Evolutionary conservation across 345 rosid species (phyloP), one percentile per base, ranked within the genome.

Genomic region (Boechera divaricarpa): DNA sequence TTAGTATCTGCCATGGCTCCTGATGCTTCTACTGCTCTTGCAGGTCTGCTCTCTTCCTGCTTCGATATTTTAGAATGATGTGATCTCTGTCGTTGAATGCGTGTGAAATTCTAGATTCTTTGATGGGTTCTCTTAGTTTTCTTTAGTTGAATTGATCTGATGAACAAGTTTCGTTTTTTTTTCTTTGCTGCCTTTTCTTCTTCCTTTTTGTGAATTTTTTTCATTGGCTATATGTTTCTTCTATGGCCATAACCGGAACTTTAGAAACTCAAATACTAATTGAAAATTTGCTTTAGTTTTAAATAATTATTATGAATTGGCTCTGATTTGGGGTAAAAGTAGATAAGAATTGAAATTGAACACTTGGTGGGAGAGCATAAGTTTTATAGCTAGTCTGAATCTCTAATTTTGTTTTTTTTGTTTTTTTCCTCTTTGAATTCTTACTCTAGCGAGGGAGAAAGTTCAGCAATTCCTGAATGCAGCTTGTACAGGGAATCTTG

Each of bases 11-110:
- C 67, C 65, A 93, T 94, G 98, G 91, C 93, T 29, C 73, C 87
- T 24, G 94, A 91, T 67, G 98, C 94, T 73, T 79, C 97, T 77
- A 77, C 82, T 67, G 97, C 98, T 28, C 93, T 91, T 67, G 91
- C 90, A 79, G 97, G 98, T 91, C 24, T 65, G 29, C 36, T 53
- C 62, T 68, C 70, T 81, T 55, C 77, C 80, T 61, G 12, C 67
- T 66, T 35, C 5, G 54, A 4, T 51, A 31, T 58, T 32, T 62
- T n/a, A 53, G 16, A 57, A n/a, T 24, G 41, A 56, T 59, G 21
- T 36, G 18, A 10, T 61, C 39, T 82, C 49, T 31, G 24, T 36
- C 44, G 51, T 63, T 52, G 15, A 57, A 52, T 59, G 36, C 38
- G 13, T 41, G 18, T 31, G 41, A 47, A 21, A 58, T 5, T 52